Conservation (phyloP, 352 stramenopile genomes). For the Phytophthora hybrid region DNA sequence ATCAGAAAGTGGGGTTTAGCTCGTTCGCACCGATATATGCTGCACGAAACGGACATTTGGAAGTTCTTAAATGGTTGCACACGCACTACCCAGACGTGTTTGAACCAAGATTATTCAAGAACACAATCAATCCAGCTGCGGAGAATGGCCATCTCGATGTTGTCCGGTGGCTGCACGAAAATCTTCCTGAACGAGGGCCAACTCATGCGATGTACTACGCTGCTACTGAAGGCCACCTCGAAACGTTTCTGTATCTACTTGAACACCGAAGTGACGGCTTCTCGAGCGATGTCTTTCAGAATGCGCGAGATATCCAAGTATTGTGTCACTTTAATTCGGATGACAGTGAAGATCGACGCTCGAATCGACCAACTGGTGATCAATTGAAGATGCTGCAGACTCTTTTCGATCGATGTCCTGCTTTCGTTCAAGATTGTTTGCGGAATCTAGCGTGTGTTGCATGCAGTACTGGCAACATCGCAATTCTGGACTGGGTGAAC, state of each 20-base stretch:
- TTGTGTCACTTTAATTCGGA: background rate
- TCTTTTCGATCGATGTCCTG: background rate
- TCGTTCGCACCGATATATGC: background rate
- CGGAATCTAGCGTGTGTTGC: background rate
- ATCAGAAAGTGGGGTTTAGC: background rate
- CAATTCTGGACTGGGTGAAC: background rate
- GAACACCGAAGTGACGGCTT: background rate
- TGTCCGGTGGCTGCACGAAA: conserved; percentile 3
- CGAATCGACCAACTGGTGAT: background rate
- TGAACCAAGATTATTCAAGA: too few relatives aligned
- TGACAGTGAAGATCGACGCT: background rate
- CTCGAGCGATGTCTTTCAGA: background rate
- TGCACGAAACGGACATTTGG: background rate
- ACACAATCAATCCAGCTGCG: background rate
- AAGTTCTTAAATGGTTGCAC: background rate
- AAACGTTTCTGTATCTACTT: background rate
- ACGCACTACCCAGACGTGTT: background rate
- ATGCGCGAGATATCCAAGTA: background rate
- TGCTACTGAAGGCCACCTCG: background rate
- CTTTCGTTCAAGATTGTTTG: background rate
- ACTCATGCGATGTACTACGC: background rate
- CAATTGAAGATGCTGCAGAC: background rate
- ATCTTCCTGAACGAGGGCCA: background rate
- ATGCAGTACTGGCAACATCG: background rate
- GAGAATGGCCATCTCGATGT: background rate